These are phyloP conservation scores for Hexamita inflata DNA, from an alignment of 208 protist species.

Conservation along the genomic window DNA sequence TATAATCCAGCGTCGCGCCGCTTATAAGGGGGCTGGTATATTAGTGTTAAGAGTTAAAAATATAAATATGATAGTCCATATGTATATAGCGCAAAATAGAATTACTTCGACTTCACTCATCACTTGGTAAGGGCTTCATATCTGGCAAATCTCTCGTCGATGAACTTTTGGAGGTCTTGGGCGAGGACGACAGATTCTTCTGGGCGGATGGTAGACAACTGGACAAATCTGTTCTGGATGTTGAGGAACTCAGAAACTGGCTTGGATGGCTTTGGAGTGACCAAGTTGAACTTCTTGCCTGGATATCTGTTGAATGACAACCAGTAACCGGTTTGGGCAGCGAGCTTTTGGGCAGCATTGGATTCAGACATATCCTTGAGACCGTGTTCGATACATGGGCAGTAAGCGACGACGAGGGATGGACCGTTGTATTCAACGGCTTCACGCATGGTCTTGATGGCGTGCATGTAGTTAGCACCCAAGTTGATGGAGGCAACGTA, in stretches of 20 bases:
- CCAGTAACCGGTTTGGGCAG: conserved; percentile 47
- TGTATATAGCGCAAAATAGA: too few relatives aligned
- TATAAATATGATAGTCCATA: too few relatives aligned
- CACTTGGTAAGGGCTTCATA: too few relatives aligned
- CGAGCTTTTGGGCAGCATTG: conserved; percentile 31
- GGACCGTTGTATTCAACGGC: conserved; percentile 45
- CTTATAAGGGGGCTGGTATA: too few relatives aligned
- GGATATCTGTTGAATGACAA: conserved; percentile 11
- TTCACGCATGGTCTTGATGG: conserved; percentile 39
- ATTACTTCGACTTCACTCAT: too few relatives aligned
- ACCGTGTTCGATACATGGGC: conserved; percentile 48
- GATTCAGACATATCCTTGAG: conserved; percentile 21
- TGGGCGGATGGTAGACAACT: not conserved
- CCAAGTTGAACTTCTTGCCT: not conserved
- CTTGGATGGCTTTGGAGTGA: not conserved
- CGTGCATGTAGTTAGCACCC: conserved; percentile 33
- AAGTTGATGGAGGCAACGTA: conserved; percentile 48
- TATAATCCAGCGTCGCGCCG: too few relatives aligned
- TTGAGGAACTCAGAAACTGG: conserved; percentile 14
- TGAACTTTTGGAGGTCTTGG: conserved; percentile 1
- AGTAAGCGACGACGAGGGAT: conserved; percentile 46
- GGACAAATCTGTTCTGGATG: conserved; percentile 25
- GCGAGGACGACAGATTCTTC: not conserved
- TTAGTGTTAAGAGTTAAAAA: too few relatives aligned
- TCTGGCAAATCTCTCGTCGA: conserved; percentile 1